Base-by-base conservation (phyloP, 2,329 filamentous ascomycete genomes). In the Periconia digitata region DNA sequence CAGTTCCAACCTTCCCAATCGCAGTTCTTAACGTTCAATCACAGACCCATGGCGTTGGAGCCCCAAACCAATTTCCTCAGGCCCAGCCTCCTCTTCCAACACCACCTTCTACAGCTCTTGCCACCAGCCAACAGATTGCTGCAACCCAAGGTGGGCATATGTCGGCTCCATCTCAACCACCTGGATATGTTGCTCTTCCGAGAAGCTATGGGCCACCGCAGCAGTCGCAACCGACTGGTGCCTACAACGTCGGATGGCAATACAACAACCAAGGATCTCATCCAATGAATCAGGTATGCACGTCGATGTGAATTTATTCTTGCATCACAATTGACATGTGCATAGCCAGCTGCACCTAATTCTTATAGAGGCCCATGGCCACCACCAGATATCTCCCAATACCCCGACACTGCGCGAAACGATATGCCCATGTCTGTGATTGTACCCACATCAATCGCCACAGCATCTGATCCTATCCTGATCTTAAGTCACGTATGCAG, bases 401-500 rank as follows among this genome's bases (percentile, higher is more conserved):
- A 24, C 8, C 45, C 46, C 10, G 46, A 48, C 13, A 49, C 57
- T n/a, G 40, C 40, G n/a, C 46, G 27, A 47, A 17, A 52, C 52
- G 40, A 43, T 21, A 27, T 32, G 27, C 27, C 27, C 27, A 27
- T 32, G 27, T 15, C 27, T 15, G 27, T 23, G 6, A 13, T 23
- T n/a, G 38, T 16, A 8, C 38, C 20, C 8, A 24, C 23, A 24
- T 8, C 12, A 24, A 23, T 40, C 10, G 12, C n/a, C 8, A 22
- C 53, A 35, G 55, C 52, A 42, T 47, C 57, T 10, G 42, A 52
- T 17, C 27, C 27, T 3, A 55, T 64, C 10, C 59, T 62, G 20
- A 58, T 64, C 10, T 50, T 62, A 24, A 70, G 64, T 43, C 70
- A 72, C 53, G 65, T 62, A 7, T 72, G 70, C 49, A 66, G 59